Base-by-base conservation (phyloP, 1,284 basidiomycete species). In the Melampsora larici-populina region DNA sequence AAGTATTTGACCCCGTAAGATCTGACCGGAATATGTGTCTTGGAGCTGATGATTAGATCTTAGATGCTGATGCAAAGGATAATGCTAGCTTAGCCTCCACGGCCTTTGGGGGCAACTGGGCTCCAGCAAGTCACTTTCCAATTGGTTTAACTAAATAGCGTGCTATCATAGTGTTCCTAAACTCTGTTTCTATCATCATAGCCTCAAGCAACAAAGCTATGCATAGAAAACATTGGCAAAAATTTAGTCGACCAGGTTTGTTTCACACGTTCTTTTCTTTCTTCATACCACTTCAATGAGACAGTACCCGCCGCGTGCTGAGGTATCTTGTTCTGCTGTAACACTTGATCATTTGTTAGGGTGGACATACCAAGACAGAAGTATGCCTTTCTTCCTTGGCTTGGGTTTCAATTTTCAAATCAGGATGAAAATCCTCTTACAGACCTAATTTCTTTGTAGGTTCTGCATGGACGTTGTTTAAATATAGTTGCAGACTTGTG, bases 231-330 rank as follows among this genome's bases (percentile, higher is more conserved):
- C 83, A 88, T 94, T 26, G 76, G 40, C 8, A 75, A 84, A 85
- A 95, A 94, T 83, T 85, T 94, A 68, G 93, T 94, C 70, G 94
- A 93, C 83, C 90, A 90, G 81, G 94, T 96, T 82, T 94, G 96
- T 84, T 96, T 97, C 84, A 93, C 93, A 21, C 11, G 6, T 46
- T 15, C 6, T 17, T 13, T 46, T 46, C 43, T 46, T 15, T 46
- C 43, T 46, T 46, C 9, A 46, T 46, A 46, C 2, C 6, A 13
- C 0, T 46, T 11, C 6, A 46, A 46, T 46, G 13, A 46, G 43
- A 46, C 11, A 46, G 9, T 15, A 1, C 3, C 43, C 11, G 43
- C 8, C 43, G 11, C 43, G 43, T 46, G 43, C 11, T 46, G 43
- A 46, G 11, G 3, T 46, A 15, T 46, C 15, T 1, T 46, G 11